A percentile compares a stretch with the other conserved stretches of the same genome.
Evolutionary conservation across 2,329 filamentous ascomycete species (phyloP).

Genomic region (Lasiodiplodia theobromae): DNA sequence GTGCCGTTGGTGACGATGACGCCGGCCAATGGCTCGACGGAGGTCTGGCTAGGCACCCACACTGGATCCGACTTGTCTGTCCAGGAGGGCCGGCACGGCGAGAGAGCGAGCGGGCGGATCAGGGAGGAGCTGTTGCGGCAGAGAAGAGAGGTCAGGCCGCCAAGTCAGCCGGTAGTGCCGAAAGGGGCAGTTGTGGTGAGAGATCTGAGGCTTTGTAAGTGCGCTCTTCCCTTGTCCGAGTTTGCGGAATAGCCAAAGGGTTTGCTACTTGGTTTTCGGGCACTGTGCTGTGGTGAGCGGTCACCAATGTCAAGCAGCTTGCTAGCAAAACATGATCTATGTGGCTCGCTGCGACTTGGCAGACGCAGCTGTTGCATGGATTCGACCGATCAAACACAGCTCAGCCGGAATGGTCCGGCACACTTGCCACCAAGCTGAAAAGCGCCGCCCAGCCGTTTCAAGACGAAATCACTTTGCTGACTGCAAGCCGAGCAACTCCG

Average conservation of each 20-base stretch:
- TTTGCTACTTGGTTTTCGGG: neutral
- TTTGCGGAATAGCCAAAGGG: neutral
- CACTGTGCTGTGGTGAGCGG: neutral
- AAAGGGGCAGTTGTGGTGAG: slow-evolving; percentile 66
- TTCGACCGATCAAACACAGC: neutral
- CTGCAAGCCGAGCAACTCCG: neutral
- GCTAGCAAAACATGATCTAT: neutral
- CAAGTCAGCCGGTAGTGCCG: slow-evolving; percentile 59
- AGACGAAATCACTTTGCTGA: neutral
- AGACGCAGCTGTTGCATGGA: neutral
- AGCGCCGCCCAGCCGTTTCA: neutral
- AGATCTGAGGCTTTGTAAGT: slow-evolving; percentile 61
- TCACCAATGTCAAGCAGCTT: neutral
- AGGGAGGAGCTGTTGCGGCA: slow-evolving; percentile 50
- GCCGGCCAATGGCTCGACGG: slow-evolving; percentile 63
- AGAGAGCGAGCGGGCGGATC: slow-evolving; percentile 61
- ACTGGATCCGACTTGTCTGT: slow-evolving; percentile 41
- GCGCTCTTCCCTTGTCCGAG: neutral
- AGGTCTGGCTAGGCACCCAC: slow-evolving; percentile 68
- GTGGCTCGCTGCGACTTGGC: neutral
- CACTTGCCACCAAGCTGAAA: neutral
- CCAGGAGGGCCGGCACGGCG: slow-evolving; percentile 60
- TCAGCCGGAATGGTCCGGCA: neutral
- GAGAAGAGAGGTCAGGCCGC: slow-evolving; percentile 49
- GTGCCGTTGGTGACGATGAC: slow-evolving; percentile 60